Evolutionary conservation across 2,329 filamentous ascomycete genomes (phyloP).

Genomic region (Hypomyces perniciosus): DNA sequence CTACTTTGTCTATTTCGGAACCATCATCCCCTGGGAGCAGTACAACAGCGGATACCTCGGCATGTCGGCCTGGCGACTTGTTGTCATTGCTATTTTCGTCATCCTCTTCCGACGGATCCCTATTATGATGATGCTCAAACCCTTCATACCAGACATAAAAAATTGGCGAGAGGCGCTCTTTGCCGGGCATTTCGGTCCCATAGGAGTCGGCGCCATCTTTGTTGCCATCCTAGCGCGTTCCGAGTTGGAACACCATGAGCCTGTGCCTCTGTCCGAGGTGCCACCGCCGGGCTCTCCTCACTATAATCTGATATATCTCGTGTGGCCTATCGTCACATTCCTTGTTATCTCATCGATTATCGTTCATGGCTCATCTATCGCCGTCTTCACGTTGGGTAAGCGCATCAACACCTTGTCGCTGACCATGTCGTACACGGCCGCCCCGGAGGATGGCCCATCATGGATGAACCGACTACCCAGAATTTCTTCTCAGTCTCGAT

Average conservation of each 20-base stretch:
- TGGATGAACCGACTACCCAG: constrained; percentile 93
- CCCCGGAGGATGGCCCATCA: constrained; percentile 76
- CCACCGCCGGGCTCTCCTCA: constrained; percentile 50
- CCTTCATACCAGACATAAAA: constrained; percentile 91
- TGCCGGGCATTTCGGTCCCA: constrained; percentile 94
- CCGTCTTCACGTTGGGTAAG: constrained; percentile 95
- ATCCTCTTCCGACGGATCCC: constrained; percentile 94
- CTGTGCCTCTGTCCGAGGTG: constrained; percentile 64
- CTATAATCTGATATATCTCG: constrained; percentile 70
- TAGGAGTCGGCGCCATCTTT: constrained; percentile 95
- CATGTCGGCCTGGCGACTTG: constrained; percentile 77
- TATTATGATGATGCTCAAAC: constrained; percentile 86
- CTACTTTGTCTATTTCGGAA: constrained; percentile 96
- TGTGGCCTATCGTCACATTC: constrained; percentile 95
- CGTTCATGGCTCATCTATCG: constrained; percentile 95
- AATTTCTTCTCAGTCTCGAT: constrained; percentile 62
- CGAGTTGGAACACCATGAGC: constrained; percentile 73
- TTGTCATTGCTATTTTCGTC: constrained; percentile 90
- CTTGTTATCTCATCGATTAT: constrained; percentile 90
- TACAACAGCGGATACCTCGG: constrained; percentile 74
- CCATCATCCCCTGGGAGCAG: constrained; percentile 92
- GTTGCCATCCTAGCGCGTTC: constrained; percentile 87
- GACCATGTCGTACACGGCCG: constrained; percentile 92
- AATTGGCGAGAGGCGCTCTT: constrained; percentile 97
- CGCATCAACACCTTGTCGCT: constrained; percentile 94